Conservation (phyloP, 129 eudicot species). For the Artemisia argyi region DNA sequence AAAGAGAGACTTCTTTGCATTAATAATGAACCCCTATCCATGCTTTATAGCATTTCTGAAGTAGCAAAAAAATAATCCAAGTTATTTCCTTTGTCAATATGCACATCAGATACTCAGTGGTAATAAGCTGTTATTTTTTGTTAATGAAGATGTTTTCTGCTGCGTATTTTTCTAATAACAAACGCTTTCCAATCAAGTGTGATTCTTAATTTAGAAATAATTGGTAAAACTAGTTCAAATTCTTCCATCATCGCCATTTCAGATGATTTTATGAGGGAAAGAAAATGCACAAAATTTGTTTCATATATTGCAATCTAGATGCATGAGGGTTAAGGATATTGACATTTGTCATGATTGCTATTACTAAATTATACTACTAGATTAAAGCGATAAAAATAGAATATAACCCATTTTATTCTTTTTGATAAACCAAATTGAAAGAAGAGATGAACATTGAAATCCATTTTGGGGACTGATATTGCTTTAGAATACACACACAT, state of each 20-base stretch:
- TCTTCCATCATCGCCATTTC: background rate
- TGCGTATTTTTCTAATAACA: no score
- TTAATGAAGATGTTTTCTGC: no score
- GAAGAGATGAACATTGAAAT: background rate
- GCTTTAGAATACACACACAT: slow-evolving; percentile 3
- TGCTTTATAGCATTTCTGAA: no score
- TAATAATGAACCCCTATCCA: no score
- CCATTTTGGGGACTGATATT: slow-evolving; percentile 5
- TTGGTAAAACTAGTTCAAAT: background rate
- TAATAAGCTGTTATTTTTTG: no score
- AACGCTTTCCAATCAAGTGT: no score
- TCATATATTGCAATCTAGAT: background rate
- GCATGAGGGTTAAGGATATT: slow-evolving; percentile 1
- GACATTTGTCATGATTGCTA: slow-evolving; percentile 5
- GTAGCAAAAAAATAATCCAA: no score
- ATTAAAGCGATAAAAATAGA: background rate
- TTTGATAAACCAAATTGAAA: slow-evolving; percentile 7
- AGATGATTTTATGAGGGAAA: background rate
- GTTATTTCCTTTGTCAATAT: no score
- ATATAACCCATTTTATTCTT: background rate
- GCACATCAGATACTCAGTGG: no score
- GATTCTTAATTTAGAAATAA: background rate
- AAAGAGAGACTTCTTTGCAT: no score
- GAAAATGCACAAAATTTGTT: background rate
- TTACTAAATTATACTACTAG: no score